Evolutionary conservation across 2,329 filamentous ascomycete species (phyloP).

Genomic region (Chaetomium sp.): DNA sequence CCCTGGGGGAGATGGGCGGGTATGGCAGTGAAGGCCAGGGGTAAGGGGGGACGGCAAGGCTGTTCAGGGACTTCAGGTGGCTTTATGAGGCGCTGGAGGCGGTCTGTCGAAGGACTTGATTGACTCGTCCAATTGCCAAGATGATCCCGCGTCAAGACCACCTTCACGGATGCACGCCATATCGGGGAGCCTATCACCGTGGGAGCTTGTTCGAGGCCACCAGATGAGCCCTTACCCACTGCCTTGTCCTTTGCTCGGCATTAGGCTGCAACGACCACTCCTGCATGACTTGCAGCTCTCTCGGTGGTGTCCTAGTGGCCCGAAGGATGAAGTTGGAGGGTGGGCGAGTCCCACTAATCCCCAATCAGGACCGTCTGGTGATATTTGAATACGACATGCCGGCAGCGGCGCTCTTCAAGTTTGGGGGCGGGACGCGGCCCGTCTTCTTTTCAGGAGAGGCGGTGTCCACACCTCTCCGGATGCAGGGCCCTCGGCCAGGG

Average conservation of each 20-base stretch:
- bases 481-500: not conserved
- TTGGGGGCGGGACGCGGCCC: not conserved
- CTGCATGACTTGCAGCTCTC: constrained; percentile 14
- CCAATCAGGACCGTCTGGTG: constrained; percentile 5
- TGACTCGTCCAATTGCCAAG: constrained; percentile 14
- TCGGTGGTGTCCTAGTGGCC: constrained; percentile 8
- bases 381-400: constrained; percentile 20
- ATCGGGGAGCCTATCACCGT: constrained; percentile 9
- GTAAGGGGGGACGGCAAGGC: not conserved
- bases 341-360: not conserved
- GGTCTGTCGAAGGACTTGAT: not conserved
- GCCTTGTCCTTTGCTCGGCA: constrained; percentile 2
- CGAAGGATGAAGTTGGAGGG: constrained; percentile 8
- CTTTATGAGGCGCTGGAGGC: not conserved
- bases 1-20: not conserved
- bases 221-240: constrained; percentile 20
- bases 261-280: constrained; percentile 19
- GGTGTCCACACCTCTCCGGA: not conserved
- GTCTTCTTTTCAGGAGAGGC: not conserved
- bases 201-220: not conserved
- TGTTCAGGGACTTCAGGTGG: not conserved
- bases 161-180: constrained; percentile 17
- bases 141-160: constrained; percentile 2
- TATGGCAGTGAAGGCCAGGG: not conserved
- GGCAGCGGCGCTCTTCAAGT: not conserved